Base-by-base conservation (phyloP, 257 asterid genomes). In the Solanum raphanifolium region DNA sequence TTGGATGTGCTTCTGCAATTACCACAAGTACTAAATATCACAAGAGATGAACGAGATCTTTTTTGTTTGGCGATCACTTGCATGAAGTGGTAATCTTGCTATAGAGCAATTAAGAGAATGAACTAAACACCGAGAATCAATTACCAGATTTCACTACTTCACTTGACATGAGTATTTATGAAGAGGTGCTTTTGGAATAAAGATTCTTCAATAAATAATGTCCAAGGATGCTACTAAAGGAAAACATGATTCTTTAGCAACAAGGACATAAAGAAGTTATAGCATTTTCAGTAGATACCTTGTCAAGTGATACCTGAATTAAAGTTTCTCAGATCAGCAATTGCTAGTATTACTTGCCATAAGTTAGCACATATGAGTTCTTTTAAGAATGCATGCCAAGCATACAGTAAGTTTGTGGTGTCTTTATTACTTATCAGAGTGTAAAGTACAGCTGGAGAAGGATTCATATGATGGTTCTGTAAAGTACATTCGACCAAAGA, bases 1-100 rank as follows among this genome's bases (percentile, higher is more conserved):
- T 86, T 92, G 96, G 88, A 89, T 87, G 91, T 95, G 99, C 94
- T 94, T 97, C 99, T 97, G 90, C 60, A 82, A 46, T 83, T 62
- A 90, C 85, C 79, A 88, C 31, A 66, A 88, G 83, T 32, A 87
- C 36, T 86, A 83, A 83, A 35, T 25, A 81, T 65, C 68, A 20
- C 23, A 84, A 84, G 55, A 73, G 83, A 76, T 29, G 21, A 69
- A 65, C 32, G 4, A n/a, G 27, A 62, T 41, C 48, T 27, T 66
- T 69, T 68, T 43, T 71, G 21, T 41, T 39, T 76, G 60, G 60
- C 1, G 1, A 29, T 86, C 72, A 43, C 82, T 66, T 69, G 83
- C 82, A 69, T 32, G 82, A 86, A 34, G 46, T 69, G 32, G 34
- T 86, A 29, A n/a, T 25, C 39, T 31, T 39, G 39, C 81, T 36